Evolutionary conservation across 1,139 yeast genomes (phyloP), one percentile per base, ranked within the genome.

Genomic region (Saccharomyces hybrid): DNA sequence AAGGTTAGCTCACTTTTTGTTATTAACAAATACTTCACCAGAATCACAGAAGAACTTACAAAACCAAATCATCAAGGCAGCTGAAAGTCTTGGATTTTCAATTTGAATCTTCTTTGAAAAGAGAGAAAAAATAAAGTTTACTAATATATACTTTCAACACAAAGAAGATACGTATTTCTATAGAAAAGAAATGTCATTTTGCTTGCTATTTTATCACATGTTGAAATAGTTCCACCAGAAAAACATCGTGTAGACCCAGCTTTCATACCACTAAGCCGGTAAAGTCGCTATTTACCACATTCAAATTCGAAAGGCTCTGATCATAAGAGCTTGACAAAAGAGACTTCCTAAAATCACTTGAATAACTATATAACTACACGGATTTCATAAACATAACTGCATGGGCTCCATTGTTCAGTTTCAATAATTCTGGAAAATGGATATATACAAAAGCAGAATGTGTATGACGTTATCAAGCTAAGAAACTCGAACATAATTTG

Each of bases 401-500:
- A 46, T n/a, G 19, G 8, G 28, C 14, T 9, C 48, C n/a, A n/a
- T 4, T 26, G 21, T 9, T 46, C 19, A n/a, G 21, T 24, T 24
- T 6, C 31, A 12, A 3, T 12, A 24, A n/a, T 16, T n/a, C 48
- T 46, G 12, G 24, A 46, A 46, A 46, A 24, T 24, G 6, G 4
- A 24, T 14, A 27, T n/a, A 46, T n/a, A 26, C 9, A 24, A 28
- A n/a, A 24, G 11, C 31, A 24, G 6, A 24, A 4, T 4, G 9
- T 4, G 9, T 12, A 19, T 42, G 32, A 31, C 4, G 24, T 11
- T 2, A 14, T 21, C 32, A 16, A 31, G 24, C 58, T 68, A 85
- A 56, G 88, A 85, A 64, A 90, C 72, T 66, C 90, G 95, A 48
- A 93, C 97, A 67, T 93, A 93, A 69, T 93, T 93, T 1, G 99